Evolutionary conservation across 768 basidiomycete genomes (phyloP).

Genomic region (Amanita phalloides): DNA sequence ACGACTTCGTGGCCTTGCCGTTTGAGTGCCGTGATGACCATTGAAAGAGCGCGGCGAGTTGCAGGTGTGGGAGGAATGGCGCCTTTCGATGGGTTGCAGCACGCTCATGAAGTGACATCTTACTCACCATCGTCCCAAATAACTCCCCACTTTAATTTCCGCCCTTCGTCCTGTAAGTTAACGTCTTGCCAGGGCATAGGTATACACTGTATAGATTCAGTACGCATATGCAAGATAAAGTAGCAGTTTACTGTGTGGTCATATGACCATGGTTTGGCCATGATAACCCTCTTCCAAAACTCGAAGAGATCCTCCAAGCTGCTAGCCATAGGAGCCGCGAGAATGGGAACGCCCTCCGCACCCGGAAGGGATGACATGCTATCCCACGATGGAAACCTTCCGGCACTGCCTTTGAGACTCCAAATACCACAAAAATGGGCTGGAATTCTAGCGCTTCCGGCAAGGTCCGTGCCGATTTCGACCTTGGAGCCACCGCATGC

Average conservation of each 20-base stretch:
- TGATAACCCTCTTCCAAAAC: constrained; percentile 53
- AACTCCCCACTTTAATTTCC: constrained; percentile 50
- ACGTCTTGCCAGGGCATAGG: constrained; percentile 39
- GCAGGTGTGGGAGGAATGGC: constrained; percentile 53
- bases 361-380: constrained; percentile 36
- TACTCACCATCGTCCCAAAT: constrained; percentile 52
- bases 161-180: constrained; percentile 33
- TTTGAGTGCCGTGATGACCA: constrained; percentile 40
- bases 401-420: constrained; percentile 48
- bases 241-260: constrained; percentile 41
- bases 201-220: constrained; percentile 25
- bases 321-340: constrained; percentile 50
- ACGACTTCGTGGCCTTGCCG: constrained; percentile 56
- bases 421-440: constrained; percentile 67
- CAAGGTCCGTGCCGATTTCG: constrained; percentile 66
- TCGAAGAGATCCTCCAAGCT: constrained; percentile 53
- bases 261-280: constrained; percentile 56
- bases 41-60: constrained; percentile 43
- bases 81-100: constrained; percentile 22
- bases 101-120: not conserved
- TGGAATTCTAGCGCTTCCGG: constrained; percentile 63
- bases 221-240: constrained; percentile 5
- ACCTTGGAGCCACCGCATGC: constrained; percentile 56
- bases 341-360: constrained; percentile 42
- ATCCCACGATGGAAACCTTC: constrained; percentile 47